Conservation (phyloP, 2,329 filamentous ascomycete genomes). For the Orbilia quercus region DNA sequence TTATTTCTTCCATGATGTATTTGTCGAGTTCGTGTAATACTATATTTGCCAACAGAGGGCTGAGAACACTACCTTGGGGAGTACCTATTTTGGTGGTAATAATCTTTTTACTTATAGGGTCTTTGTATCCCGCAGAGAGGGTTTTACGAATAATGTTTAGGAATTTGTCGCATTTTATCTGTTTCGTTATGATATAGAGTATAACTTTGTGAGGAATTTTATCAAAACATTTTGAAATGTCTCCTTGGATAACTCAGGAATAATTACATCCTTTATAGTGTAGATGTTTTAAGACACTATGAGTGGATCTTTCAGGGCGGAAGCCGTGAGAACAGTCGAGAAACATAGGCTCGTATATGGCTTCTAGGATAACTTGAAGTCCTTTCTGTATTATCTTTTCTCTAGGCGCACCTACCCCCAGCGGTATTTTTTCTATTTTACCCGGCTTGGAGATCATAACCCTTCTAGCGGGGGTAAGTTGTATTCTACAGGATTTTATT, state of each 20-base stretch:
- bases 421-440: slow-evolving; percentile 6
- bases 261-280: neutral
- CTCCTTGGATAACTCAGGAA: slow-evolving; percentile 7
- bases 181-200: neutral
- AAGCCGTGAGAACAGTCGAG: slow-evolving; percentile 14
- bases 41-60: slow-evolving; percentile 10
- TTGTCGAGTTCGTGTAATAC: slow-evolving; percentile 9
- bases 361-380: neutral
- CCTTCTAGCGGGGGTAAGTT: slow-evolving; percentile 13
- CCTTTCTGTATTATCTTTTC: slow-evolving; percentile 16
- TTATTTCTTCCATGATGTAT: slow-evolving; percentile 4
- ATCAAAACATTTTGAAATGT: slow-evolving; percentile 11
- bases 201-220: slow-evolving; percentile 7
- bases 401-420: slow-evolving; percentile 4
- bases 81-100: slow-evolving; percentile 2
- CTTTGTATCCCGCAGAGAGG: slow-evolving; percentile 6
- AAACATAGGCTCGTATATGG: neutral
- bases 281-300: slow-evolving; percentile 4
- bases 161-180: neutral
- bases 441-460: neutral
- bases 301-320: neutral
- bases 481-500: neutral
- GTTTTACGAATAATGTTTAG: neutral
- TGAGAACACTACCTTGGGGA: slow-evolving; percentile 10
- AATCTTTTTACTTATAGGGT: neutral